phyloP scores from a whole-genome alignment of 2,329 filamentous ascomycete species.

The Coniochaeta pulveracea region DNA sequence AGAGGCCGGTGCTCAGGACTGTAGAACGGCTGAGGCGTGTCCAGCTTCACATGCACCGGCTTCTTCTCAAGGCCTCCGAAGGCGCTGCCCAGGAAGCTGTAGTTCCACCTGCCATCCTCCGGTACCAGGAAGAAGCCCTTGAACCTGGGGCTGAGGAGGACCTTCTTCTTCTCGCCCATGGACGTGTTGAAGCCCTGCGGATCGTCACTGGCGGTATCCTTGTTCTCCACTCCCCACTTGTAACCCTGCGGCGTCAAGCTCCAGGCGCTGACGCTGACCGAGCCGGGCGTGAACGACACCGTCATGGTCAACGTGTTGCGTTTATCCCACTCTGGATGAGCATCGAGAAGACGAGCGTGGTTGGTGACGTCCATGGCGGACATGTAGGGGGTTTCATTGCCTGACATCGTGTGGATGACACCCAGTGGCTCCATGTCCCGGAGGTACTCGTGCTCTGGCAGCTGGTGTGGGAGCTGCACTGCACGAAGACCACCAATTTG shows the following conservation, averaged over 20 bases:
- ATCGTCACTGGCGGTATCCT: conserved; percentile 82
- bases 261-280: conserved; percentile 90
- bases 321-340: conserved; percentile 68
- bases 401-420: conserved; percentile 89
- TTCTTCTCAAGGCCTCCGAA: conserved; percentile 88
- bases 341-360: conserved; percentile 80
- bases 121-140: conserved; percentile 94
- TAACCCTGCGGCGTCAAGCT: conserved; percentile 83
- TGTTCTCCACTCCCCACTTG: conserved; percentile 96
- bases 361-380: conserved; percentile 88
- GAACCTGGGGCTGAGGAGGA: conserved; percentile 86
- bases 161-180: conserved; percentile 92
- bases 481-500: conserved; percentile 91
- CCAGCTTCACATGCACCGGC: conserved; percentile 81
- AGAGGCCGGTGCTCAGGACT: conserved; percentile 83
- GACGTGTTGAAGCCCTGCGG: conserved; percentile 84
- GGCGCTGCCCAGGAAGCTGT: conserved; percentile 89
- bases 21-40: conserved; percentile 85
- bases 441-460: conserved; percentile 88
- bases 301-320: conserved; percentile 90
- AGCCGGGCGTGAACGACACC: conserved; percentile 92
- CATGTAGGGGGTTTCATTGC: conserved; percentile 95
- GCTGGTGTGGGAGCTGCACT: conserved; percentile 77
- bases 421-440: conserved; percentile 80
- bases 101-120: conserved; percentile 87